phyloP scores from a whole-genome alignment of 257 asterid species.

The Rubia yunnanensis region DNA sequence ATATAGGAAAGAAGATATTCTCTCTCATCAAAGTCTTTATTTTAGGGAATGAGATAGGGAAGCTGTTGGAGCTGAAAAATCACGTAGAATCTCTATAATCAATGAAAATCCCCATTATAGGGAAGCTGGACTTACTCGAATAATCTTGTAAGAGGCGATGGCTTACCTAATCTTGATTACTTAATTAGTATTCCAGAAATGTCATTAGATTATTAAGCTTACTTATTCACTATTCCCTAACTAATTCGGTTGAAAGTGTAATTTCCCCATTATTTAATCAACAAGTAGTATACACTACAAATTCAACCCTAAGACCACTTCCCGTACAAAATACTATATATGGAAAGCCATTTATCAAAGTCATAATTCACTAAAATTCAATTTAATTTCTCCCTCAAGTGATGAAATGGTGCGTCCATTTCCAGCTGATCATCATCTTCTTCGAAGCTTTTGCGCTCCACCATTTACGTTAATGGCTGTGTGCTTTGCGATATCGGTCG shows the following conservation, averaged over 20 bases:
- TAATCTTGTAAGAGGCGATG: not conserved
- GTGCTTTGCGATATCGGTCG: conserved; percentile 41
- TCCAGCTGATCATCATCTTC: conserved; percentile 9
- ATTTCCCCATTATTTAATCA: not conserved
- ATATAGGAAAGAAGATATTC: too few relatives aligned
- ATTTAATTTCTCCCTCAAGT: not conserved
- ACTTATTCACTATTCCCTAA: not conserved
- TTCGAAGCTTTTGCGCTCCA: conserved; percentile 22
- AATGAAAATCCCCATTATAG: too few relatives aligned
- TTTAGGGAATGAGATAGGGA: too few relatives aligned
- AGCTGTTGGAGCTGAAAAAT: too few relatives aligned
- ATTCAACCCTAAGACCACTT: not conserved
- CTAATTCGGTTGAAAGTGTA: not conserved
- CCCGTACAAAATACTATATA: not conserved
- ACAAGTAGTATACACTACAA: not conserved
- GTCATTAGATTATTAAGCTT: not conserved
- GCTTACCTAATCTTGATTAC: not conserved
- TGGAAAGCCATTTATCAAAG: not conserved
- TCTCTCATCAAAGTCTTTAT: too few relatives aligned
- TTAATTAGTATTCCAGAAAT: too few relatives aligned
- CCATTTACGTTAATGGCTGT: conserved; percentile 46
- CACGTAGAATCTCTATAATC: too few relatives aligned
- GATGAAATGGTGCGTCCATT: conserved; percentile 46
- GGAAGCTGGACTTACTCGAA: too few relatives aligned
- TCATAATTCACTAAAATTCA: not conserved